Percentiles rank a stretch among this genome's conserved stretches.
Evolutionary conservation across 371 early-diverging fungal genomes (phyloP).

Genomic region (Blastocladiella emersonii): DNA sequence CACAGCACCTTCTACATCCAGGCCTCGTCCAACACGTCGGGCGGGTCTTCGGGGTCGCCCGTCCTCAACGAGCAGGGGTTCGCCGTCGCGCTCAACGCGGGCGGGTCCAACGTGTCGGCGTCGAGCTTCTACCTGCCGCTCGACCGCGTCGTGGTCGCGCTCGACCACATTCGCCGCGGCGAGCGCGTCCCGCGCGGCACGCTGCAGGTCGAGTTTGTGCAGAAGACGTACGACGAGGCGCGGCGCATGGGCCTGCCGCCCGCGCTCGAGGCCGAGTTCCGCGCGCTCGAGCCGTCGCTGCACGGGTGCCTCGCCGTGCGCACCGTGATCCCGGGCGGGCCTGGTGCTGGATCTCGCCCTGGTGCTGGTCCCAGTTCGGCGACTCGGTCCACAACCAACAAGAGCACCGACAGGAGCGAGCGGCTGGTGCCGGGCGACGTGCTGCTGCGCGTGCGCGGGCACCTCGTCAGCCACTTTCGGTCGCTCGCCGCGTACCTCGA

Average conservation of each 20-base stretch:
- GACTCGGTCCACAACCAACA: too few species aligned
- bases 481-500: slow-evolving; percentile 61
- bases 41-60: slow-evolving; percentile 53
- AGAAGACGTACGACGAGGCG: slow-evolving; percentile 54
- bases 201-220: slow-evolving; percentile 68
- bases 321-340: slow-evolving; percentile 74
- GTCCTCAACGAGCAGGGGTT: slow-evolving; percentile 48
- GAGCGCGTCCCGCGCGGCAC: slow-evolving; percentile 70
- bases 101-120: background rate
- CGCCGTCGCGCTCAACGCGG: slow-evolving; percentile 52
- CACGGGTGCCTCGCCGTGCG: slow-evolving; percentile 79
- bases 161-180: slow-evolving; percentile 51
- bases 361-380: too few species aligned
- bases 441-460: slow-evolving; percentile 56
- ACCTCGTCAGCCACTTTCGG: slow-evolving; percentile 65
- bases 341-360: slow-evolving; percentile 51
- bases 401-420: too few species aligned
- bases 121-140: slow-evolving; percentile 26
- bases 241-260: slow-evolving; percentile 52
- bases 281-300: slow-evolving; percentile 50
- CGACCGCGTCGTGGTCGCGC: slow-evolving; percentile 62
- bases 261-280: slow-evolving; percentile 52
- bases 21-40: slow-evolving; percentile 61
- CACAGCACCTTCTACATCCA: slow-evolving; percentile 57
- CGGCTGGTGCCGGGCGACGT: slow-evolving; percentile 80